Evolutionary conservation across 441 rosid genomes (phyloP).

Genomic region (Jatropha multifida): DNA sequence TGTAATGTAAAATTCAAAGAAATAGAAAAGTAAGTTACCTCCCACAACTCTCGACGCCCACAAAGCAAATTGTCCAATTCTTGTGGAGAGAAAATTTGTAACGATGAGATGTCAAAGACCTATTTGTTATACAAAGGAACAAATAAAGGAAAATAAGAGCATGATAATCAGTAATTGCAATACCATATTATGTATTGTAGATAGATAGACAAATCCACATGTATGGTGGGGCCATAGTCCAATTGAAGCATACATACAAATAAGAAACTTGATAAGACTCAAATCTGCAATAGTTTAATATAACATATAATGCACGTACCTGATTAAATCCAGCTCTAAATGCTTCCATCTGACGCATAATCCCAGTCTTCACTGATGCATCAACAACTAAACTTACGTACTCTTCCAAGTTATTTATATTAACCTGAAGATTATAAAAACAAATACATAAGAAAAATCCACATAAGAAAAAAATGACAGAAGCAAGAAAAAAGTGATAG

Average conservation of each 20-base stretch:
- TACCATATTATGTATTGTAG: neutral
- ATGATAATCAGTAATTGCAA: neutral
- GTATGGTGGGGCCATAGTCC: neutral
- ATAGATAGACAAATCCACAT: neutral
- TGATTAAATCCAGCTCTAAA: conserved; percentile 97
- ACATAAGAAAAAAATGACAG: neutral
- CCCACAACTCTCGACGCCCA: conserved; percentile 99
- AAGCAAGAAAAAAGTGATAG: neutral
- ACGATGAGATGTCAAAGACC: conserved; percentile 95
- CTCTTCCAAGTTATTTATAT: conserved; percentile 79
- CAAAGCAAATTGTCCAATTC: conserved; percentile 96
- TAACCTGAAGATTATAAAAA: conserved; percentile 51
- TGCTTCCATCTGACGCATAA: conserved; percentile 83
- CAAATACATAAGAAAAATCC: neutral
- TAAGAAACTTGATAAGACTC: neutral
- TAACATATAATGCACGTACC: conserved; percentile 37
- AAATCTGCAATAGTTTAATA: neutral
- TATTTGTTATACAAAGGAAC: conserved; percentile 31
- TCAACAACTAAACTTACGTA: conserved; percentile 84
- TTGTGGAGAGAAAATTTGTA: conserved; percentile 89
- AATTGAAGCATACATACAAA: neutral
- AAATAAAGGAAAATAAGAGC: conserved; percentile 1
- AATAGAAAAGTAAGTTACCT: conserved; percentile 49
- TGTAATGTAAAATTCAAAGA: conserved; percentile 1
- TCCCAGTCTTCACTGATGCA: conserved; percentile 88